phyloP scores from a whole-genome alignment of 495 filamentous ascomycete genomes.

The Neurospora sp. region DNA sequence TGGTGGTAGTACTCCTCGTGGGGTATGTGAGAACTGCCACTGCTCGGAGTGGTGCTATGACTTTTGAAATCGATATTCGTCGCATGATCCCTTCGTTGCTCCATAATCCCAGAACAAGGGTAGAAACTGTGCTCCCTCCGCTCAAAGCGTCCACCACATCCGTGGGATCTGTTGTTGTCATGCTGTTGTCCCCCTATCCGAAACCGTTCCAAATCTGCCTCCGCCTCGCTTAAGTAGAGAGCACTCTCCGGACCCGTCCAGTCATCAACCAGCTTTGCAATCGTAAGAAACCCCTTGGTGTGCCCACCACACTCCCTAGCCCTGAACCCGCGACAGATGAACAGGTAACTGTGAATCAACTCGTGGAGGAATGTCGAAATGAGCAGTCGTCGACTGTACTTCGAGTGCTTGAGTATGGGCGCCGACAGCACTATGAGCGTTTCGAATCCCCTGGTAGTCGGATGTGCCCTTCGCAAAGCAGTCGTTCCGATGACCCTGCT shows the following conservation, averaged over 20 bases:
- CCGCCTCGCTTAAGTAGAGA: constrained; percentile 39
- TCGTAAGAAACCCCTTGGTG: constrained; percentile 39
- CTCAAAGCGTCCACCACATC: neutral
- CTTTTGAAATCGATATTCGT: neutral
- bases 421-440: constrained; percentile 45
- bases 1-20: neutral
- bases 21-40: neutral
- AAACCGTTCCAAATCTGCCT: constrained; percentile 42
- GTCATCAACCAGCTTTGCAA: constrained; percentile 40
- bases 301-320: constrained; percentile 41
- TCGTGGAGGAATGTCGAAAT: constrained; percentile 50
- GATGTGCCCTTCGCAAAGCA: constrained; percentile 31
- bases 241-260: constrained; percentile 39
- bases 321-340: constrained; percentile 42
- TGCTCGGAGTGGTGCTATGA: neutral
- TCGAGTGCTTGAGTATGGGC: constrained; percentile 34
- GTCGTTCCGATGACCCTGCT: constrained; percentile 44
- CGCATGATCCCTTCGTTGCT: constrained; percentile 4
- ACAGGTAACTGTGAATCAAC: constrained; percentile 47
- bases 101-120: constrained; percentile 17
- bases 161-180: neutral
- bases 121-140: constrained; percentile 3
- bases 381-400: constrained; percentile 41
- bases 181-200: constrained; percentile 5
- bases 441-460: constrained; percentile 35